phyloP scores from a whole-genome alignment of 2,329 filamentous ascomycete genomes.

The Emmonsia crescens region DNA sequence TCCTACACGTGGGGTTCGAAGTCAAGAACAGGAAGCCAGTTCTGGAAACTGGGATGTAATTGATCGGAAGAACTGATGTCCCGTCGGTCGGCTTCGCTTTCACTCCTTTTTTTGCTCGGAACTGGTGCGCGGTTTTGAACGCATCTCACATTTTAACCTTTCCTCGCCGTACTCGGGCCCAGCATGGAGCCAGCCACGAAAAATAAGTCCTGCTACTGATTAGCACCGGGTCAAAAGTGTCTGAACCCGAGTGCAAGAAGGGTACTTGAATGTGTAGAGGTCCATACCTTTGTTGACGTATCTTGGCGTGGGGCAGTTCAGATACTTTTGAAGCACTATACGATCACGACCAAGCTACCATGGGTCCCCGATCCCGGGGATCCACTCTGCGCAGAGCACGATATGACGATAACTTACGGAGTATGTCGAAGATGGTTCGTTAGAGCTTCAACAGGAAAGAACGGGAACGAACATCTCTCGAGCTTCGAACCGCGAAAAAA shows the following conservation, averaged over 20 bases:
- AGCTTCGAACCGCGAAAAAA: background rate
- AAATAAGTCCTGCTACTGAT: no score
- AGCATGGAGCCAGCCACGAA: no score
- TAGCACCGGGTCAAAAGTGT: no score
- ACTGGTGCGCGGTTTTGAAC: background rate
- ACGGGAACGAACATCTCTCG: background rate
- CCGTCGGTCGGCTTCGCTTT: background rate
- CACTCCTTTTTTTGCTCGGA: background rate
- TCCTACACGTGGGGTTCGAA: background rate
- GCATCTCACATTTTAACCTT: background rate
- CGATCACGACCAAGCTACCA: background rate
- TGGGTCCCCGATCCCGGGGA: background rate
- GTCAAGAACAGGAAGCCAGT: background rate
- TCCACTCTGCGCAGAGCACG: background rate
- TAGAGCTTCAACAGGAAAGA: background rate
- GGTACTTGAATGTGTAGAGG: no score
- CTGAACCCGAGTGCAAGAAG: no score
- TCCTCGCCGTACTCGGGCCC: background rate
- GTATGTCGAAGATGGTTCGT: background rate
- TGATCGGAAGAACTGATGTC: background rate
- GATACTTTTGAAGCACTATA: no score
- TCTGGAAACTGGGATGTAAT: background rate
- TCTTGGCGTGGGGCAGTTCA: no score
- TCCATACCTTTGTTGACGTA: no score
- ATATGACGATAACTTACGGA: background rate